These are phyloP conservation scores for Blastocystis sp. DNA, from an alignment of 352 stramenopile genomes.

Conservation along the genomic window DNA sequence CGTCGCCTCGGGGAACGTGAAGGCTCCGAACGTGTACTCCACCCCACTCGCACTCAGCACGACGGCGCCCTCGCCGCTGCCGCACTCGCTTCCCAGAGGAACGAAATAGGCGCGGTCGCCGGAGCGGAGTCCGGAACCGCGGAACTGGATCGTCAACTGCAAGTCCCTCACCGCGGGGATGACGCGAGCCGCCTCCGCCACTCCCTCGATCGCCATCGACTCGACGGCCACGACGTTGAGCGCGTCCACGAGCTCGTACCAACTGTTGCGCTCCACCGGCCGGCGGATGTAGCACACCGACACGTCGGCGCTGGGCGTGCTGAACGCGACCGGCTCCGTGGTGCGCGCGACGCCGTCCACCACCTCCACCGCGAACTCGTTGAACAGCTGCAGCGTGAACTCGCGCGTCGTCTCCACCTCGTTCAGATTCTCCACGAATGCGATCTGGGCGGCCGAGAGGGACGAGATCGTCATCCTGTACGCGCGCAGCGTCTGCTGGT, in stretches of 20 bases:
- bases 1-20: not conserved
- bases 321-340: not conserved
- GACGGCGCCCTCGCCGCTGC: not conserved
- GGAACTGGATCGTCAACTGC: constrained; percentile 52
- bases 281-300: constrained; percentile 30
- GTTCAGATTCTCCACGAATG: constrained; percentile 39
- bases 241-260: not conserved
- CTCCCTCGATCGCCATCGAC: not conserved
- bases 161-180: constrained; percentile 37
- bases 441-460: not conserved
- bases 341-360: constrained; percentile 1
- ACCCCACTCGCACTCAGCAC: not conserved
- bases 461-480: constrained; percentile 57
- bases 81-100: not conserved
- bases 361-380: constrained; percentile 31
- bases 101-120: constrained; percentile 51
- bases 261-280: constrained; percentile 21
- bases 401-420: not conserved
- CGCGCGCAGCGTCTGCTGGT: not conserved
- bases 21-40: constrained; percentile 27
- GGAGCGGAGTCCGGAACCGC: not conserved
- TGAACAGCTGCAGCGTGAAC: constrained; percentile 47
- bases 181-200: not conserved
- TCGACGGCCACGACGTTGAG: constrained; percentile 42
- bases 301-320: not conserved